Base-by-base conservation (phyloP, 2,329 filamentous ascomycete genomes). In the Colletotrichum noveboracense region DNA sequence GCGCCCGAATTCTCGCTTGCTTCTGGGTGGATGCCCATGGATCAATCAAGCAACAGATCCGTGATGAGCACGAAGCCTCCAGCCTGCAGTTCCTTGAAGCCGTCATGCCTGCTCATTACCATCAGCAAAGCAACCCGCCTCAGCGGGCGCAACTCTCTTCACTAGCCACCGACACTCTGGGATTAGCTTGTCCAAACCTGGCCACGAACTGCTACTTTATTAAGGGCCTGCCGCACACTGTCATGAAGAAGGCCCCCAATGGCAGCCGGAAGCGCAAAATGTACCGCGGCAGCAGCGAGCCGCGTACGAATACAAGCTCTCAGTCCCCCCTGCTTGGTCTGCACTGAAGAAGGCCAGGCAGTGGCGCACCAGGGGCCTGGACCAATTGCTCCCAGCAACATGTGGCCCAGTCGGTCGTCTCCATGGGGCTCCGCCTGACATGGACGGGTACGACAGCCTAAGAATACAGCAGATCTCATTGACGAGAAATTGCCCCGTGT, bases 41-140 rank as follows among this genome's bases (percentile, higher is more conserved):
- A 66, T 76, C 71, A 75, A 66, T 66, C 74, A 38, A 76, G 74
- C 66, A 76, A 75, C 71, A 56, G 71, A 75, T 75, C 71, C 71
- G 74, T 66, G 66, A 71, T 62, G 60, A 74, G 43, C 62, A 70
- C 55, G 43, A 66, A 74, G 70, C 34, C 68, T 67, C 32, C 62
- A 66, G 36, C 38, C 43, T 48, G 55, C 62, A 56, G 21, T 62
- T 67, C 69, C 62, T 62, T 67, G 72, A 66, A 52, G 24, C 62
- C 21, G 14, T 66, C 26, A 43, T 66, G 24, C n/a, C 62, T 12
- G 34, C 48, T 24, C 36, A 26, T 56, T 61, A 30, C 36, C 28
- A 56, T 32, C 58, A n/a, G 18, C 65, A 56, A 38, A 73, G 43
- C 70, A 28, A 62, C 28, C 36, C 43, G 30, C 24, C 34, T 5